These are phyloP conservation scores for Saccharomycopsis oosterbeekiorum DNA, from an alignment of 805 yeast genomes.

Conservation along the genomic window DNA sequence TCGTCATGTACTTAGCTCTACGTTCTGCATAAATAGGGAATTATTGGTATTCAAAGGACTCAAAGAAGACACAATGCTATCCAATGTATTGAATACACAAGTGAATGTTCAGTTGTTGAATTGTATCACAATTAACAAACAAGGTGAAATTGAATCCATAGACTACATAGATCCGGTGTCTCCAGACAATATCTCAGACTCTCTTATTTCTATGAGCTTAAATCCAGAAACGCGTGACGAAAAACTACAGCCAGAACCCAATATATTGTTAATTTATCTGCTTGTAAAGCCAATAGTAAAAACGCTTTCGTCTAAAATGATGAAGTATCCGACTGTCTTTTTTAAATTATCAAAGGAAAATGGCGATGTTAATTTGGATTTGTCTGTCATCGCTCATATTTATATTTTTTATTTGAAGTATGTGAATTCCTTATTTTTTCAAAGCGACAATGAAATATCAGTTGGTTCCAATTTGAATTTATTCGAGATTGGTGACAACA, in stretches of 20 bases:
- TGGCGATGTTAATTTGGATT: not conserved
- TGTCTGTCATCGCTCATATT: not conserved
- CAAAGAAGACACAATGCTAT: not conserved
- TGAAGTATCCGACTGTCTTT: not conserved
- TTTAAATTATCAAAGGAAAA: not conserved
- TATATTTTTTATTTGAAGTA: not conserved
- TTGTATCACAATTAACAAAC: not conserved
- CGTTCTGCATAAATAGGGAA: not conserved
- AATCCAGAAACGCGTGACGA: not conserved
- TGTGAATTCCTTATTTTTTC: not conserved
- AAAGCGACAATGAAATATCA: not conserved
- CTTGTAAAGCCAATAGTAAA: not conserved
- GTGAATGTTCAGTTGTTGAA: not conserved
- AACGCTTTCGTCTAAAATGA: not conserved
- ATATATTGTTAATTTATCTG: not conserved
- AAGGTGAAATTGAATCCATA: not conserved
- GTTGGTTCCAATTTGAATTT: not conserved
- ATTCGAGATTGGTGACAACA: not conserved
- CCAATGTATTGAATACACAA: not conserved
- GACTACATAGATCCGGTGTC: not conserved
- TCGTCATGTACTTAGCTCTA: not conserved
- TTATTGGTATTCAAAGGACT: not conserved
- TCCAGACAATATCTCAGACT: not conserved
- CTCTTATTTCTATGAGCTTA: not conserved
- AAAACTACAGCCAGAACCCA: not conserved